phyloP scores from a whole-genome alignment of 2,329 filamentous ascomycete species.

The Phoma sp. region DNA sequence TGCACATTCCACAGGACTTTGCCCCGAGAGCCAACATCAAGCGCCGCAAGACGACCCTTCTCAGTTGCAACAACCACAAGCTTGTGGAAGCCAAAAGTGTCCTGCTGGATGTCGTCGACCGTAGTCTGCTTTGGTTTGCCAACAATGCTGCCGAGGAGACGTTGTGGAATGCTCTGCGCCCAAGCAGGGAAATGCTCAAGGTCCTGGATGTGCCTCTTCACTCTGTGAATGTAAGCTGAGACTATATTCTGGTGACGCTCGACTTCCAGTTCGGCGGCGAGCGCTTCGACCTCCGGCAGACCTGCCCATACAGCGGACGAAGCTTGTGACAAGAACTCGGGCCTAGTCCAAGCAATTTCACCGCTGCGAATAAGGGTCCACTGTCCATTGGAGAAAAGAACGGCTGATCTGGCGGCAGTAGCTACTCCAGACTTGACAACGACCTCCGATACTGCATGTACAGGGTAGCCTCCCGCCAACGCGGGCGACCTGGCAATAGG shows the following conservation, averaged over 20 bases:
- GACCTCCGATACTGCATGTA: constrained; percentile 82
- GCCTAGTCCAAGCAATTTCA: constrained; percentile 78
- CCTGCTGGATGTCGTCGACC: constrained; percentile 63
- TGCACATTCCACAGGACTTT: constrained; percentile 77
- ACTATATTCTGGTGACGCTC: constrained; percentile 84
- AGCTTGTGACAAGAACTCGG: constrained; percentile 82
- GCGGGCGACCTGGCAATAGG: constrained; percentile 57
- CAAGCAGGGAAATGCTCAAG: constrained; percentile 78
- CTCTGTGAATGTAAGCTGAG: constrained; percentile 85
- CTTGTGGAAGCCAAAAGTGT: constrained; percentile 90
- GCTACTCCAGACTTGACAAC: constrained; percentile 72
- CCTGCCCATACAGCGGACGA: constrained; percentile 83
- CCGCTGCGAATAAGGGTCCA: constrained; percentile 88
- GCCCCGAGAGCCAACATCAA: constrained; percentile 79
- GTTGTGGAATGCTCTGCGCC: constrained; percentile 71
- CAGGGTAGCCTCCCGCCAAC: constrained; percentile 49
- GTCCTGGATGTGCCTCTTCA: constrained; percentile 82
- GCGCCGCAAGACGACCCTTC: constrained; percentile 78
- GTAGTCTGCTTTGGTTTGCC: constrained; percentile 67
- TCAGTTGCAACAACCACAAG: constrained; percentile 80
- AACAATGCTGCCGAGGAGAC: constrained; percentile 64
- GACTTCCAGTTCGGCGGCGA: constrained; percentile 82
- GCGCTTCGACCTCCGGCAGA: constrained; percentile 72
- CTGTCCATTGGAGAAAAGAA: constrained; percentile 70
- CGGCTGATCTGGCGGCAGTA: constrained; percentile 80